Conservation (phyloP, 345 rosid genomes). For the Pugionium cornutum region DNA sequence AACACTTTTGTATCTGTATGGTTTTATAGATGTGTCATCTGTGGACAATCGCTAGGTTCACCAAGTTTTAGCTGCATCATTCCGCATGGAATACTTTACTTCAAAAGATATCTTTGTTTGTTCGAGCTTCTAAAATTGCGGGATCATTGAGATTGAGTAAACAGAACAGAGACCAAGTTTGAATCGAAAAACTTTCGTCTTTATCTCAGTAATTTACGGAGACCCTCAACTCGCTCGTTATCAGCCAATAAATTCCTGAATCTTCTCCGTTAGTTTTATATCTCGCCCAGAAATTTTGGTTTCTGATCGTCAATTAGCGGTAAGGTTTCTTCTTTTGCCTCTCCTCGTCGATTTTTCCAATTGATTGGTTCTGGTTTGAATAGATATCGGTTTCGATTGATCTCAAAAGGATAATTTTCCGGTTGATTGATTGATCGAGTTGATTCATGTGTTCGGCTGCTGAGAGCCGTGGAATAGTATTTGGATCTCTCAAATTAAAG, state of each 20-base stretch:
- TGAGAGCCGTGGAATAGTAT: slow-evolving; percentile 12
- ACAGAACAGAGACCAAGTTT: slow-evolving; percentile 28
- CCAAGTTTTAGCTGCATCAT: slow-evolving; percentile 5
- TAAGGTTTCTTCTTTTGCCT: slow-evolving; percentile 16
- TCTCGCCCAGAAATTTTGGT: neutral
- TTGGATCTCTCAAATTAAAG: slow-evolving; percentile 33
- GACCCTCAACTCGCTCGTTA: slow-evolving; percentile 13
- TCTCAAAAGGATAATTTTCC: slow-evolving; percentile 1
- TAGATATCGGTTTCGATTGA: neutral
- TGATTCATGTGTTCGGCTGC: slow-evolving; percentile 20
- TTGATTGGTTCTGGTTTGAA: slow-evolving; percentile 18
- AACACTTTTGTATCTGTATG: neutral
- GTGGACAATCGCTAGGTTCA: slow-evolving; percentile 11
- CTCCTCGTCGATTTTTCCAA: slow-evolving; percentile 2
- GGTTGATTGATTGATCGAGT: neutral
- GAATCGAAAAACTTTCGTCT: slow-evolving; percentile 28
- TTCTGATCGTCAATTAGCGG: slow-evolving; percentile 8
- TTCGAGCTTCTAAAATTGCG: slow-evolving; percentile 29
- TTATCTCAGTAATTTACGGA: slow-evolving; percentile 26
- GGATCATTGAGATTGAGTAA: slow-evolving; percentile 28
- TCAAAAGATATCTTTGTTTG: slow-evolving; percentile 11
- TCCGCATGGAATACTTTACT: slow-evolving; percentile 12
- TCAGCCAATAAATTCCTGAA: slow-evolving; percentile 8
- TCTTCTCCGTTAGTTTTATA: slow-evolving; percentile 24
- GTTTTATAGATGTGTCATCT: neutral